Percentiles rank a stretch among this genome's conserved stretches.
phyloP scores from a whole-genome alignment of 805 yeast species.

The Candida pseudoglaebosa region DNA sequence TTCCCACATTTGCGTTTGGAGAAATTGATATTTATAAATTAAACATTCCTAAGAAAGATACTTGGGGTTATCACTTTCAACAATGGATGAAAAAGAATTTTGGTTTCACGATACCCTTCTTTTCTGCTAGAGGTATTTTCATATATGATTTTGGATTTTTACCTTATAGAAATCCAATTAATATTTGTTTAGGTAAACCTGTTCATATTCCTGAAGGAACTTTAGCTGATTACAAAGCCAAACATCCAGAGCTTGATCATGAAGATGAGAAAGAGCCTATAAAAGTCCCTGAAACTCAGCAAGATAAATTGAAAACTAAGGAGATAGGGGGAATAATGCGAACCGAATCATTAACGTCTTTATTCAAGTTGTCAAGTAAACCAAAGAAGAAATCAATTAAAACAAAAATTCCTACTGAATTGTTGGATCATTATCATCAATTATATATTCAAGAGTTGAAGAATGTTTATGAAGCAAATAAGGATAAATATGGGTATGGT shows the following conservation, averaged over 20 bases:
- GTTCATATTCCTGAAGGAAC: constrained; percentile 48
- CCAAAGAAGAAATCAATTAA: constrained; percentile 15
- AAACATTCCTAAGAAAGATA: constrained; percentile 35
- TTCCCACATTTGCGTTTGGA: constrained; percentile 89
- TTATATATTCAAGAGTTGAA: constrained; percentile 63
- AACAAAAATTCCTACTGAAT: constrained; percentile 33
- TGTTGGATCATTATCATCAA: constrained; percentile 66
- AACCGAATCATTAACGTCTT: constrained; percentile 24
- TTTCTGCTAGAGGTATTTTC: constrained; percentile 89
- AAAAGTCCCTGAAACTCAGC: not conserved
- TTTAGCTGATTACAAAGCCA: constrained; percentile 26
- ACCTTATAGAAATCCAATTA: constrained; percentile 79
- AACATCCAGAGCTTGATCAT: constrained; percentile 28
- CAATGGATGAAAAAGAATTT: constrained; percentile 63
- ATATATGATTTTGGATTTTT: constrained; percentile 88
- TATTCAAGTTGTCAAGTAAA: constrained; percentile 19
- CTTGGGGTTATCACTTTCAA: constrained; percentile 56
- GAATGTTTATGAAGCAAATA: constrained; percentile 64
- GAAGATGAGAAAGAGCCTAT: constrained; percentile 3
- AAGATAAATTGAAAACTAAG: constrained; percentile 3
- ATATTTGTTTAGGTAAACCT: constrained; percentile 72
- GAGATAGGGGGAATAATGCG: constrained; percentile 4
- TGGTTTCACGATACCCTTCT: constrained; percentile 87
- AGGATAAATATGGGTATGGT: constrained; percentile 48
- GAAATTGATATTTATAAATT: constrained; percentile 63